Conservation (phyloP, 768 basidiomycete genomes). For the Nidularia sp. region DNA sequence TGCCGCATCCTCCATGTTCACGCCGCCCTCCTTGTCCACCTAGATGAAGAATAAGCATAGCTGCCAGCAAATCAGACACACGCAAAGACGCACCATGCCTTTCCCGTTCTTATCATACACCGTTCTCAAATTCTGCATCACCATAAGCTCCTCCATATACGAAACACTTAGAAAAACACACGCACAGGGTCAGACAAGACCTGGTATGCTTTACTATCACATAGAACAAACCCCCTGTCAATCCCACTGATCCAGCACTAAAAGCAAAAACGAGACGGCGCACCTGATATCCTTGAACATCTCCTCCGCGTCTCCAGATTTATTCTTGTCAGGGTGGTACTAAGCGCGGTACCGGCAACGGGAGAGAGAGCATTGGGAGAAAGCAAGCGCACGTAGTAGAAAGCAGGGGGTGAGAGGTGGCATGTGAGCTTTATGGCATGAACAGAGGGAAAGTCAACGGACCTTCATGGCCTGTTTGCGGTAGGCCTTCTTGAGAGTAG, state of each 20-base stretch:
- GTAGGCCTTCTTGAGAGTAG: conserved; percentile 90
- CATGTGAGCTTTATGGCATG: not conserved
- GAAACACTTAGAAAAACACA: no score
- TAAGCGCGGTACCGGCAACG: conserved; percentile 19
- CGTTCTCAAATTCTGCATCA: conserved; percentile 75
- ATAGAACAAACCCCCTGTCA: not conserved
- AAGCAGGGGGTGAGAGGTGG: not conserved
- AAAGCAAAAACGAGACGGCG: conserved; percentile 7
- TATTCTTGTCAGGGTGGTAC: conserved; percentile 97
- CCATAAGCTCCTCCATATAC: no score
- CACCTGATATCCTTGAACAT: conserved; percentile 97
- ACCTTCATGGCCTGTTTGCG: conserved; percentile 93
- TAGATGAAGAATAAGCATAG: conserved; percentile 13
- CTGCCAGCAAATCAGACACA: not conserved
- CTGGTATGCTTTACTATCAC: conserved; percentile 86
- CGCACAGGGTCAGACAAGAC: conserved; percentile 80
- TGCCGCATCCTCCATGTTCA: conserved; percentile 86
- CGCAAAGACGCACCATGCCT: conserved; percentile 55
- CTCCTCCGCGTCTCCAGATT: conserved; percentile 87
- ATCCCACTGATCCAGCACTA: not conserved
- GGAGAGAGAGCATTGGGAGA: no score
- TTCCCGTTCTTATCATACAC: conserved; percentile 97
- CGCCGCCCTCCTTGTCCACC: conserved; percentile 75
- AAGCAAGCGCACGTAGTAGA: no score
- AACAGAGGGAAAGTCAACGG: conserved; percentile 12